These are phyloP conservation scores for Sanghuangporus sanghuang DNA, from an alignment of 1,284 basidiomycete species.

Conservation along the genomic window DNA sequence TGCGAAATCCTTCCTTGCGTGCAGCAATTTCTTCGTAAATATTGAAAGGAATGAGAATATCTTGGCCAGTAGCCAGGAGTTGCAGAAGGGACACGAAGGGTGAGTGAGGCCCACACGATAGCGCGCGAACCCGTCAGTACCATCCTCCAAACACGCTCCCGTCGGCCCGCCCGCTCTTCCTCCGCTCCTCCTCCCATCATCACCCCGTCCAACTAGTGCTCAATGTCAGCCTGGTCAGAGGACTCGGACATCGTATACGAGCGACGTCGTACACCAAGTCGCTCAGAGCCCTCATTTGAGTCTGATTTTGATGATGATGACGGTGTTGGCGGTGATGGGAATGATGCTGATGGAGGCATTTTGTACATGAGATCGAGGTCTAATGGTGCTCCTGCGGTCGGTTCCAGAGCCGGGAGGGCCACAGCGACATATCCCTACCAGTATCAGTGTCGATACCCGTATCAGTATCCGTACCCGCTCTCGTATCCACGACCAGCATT, in stretches of 20 bases:
- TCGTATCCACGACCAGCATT: no score
- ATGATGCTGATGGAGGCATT: not conserved
- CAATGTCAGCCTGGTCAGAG: not conserved
- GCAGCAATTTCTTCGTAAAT: no score
- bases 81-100: no score
- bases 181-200: conserved; percentile 3
- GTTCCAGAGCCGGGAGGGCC: no score
- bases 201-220: not conserved
- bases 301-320: not conserved
- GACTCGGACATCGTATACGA: not conserved
- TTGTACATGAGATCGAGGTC: not conserved
- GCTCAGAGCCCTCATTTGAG: not conserved
- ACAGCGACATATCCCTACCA: no score
- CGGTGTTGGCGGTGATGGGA: not conserved
- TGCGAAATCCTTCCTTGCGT: no score
- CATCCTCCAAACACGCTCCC: not conserved
- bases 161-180: not conserved
- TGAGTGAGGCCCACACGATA: no score
- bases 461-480: no score
- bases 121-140: no score
- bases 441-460: no score
- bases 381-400: no score
- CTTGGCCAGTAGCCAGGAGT: not conserved
- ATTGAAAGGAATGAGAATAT: no score
- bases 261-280: not conserved